These are phyloP conservation scores for Phialophora verrucosa DNA, from an alignment of 2,329 filamentous ascomycete species.

Conservation along the genomic window DNA sequence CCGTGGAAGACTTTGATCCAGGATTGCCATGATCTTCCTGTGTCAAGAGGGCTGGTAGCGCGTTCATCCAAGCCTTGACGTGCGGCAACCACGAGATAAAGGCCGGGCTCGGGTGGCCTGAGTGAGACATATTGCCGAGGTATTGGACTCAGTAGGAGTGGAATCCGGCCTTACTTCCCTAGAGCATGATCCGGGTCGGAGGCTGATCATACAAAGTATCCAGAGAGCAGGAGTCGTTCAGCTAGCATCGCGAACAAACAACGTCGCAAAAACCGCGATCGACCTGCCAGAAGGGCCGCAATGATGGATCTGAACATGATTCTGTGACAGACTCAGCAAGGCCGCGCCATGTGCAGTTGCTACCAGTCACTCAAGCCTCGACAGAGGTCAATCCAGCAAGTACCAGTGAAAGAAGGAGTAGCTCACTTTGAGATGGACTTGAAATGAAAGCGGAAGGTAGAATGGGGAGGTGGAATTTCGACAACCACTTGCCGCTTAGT, in stretches of 20 bases:
- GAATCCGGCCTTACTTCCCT: neutral
- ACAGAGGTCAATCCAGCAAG: no score
- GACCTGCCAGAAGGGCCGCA: neutral
- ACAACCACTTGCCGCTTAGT: constrained; percentile 3
- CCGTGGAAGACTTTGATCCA: neutral
- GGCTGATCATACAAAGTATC: neutral
- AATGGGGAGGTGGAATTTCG: neutral
- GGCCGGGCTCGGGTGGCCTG: neutral
- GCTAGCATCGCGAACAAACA: neutral
- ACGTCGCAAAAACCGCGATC: neutral
- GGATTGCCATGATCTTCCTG: neutral
- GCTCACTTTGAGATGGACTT: neutral
- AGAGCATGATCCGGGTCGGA: neutral
- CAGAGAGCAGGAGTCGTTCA: neutral
- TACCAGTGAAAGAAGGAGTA: no score
- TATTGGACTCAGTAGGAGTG: neutral
- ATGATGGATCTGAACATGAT: neutral
- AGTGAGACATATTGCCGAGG: neutral
- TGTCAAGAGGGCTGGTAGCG: no score
- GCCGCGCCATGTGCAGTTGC: neutral
- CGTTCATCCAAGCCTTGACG: neutral
- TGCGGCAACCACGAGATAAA: neutral
- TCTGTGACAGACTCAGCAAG: neutral
- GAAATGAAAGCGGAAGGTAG: neutral
- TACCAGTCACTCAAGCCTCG: neutral